Conservation (phyloP, 2,329 filamentous ascomycete genomes). For the Diplodia sapinea region DNA sequence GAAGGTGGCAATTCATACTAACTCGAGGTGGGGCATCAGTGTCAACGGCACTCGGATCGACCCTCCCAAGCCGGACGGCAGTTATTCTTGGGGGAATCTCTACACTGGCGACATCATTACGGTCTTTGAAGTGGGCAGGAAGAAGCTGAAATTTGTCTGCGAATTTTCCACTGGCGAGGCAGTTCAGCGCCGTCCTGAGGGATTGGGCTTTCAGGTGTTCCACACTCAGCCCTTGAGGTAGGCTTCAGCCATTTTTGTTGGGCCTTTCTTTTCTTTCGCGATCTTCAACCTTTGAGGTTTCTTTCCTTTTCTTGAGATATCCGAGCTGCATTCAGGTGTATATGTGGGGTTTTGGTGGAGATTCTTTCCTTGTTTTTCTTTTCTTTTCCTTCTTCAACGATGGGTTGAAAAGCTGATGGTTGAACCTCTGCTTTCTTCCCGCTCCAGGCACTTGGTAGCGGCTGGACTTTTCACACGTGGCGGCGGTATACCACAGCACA, state of each 20-base stretch:
- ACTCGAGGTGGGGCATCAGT: conserved; percentile 74
- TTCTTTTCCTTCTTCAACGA: not conserved
- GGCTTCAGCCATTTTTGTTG: not conserved
- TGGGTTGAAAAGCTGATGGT: not conserved
- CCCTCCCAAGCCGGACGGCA: conserved; percentile 58
- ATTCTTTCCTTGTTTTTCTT: not conserved
- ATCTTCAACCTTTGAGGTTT: not conserved
- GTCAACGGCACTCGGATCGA: conserved; percentile 76
- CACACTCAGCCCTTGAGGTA: not conserved
- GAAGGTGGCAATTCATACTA: conserved; percentile 79
- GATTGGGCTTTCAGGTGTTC: conserved; percentile 3
- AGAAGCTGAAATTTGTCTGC: conserved; percentile 50
- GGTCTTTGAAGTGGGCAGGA: conserved; percentile 64
- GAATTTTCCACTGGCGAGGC: conserved; percentile 52
- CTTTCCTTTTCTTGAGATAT: conserved; percentile 5
- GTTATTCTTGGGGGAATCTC: conserved; percentile 67
- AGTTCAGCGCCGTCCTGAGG: conserved; percentile 31
- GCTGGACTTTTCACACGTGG: not conserved
- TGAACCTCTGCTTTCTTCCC: not conserved
- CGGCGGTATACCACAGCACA: not conserved
- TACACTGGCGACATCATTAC: conserved; percentile 78
- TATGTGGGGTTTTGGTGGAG: conserved; percentile 11
- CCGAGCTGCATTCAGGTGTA: conserved; percentile 4
- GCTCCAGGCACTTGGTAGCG: not conserved
- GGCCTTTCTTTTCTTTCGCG: not conserved